phyloP scores from a whole-genome alignment of 2,329 filamentous ascomycete genomes.

The Ophiostoma piceae region DNA sequence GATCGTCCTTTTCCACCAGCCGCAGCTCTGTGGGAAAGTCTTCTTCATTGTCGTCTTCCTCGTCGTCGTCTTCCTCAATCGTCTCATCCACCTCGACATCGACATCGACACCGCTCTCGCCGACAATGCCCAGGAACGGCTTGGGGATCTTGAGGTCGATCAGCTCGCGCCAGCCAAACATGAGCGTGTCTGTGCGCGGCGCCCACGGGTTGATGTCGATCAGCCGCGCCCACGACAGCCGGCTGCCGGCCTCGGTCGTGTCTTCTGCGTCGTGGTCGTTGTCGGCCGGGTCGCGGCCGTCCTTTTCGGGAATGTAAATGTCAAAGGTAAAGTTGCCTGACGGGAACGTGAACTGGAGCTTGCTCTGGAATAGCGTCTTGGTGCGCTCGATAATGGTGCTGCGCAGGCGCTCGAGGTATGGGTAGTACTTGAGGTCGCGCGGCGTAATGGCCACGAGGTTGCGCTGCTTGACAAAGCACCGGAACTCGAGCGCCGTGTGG shows the following conservation, averaged over 20 bases:
- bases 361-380: conserved; percentile 68
- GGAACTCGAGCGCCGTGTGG: conserved; percentile 88
- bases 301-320: conserved; percentile 73
- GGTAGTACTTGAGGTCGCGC: conserved; percentile 84
- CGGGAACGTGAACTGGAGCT: conserved; percentile 70
- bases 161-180: conserved; percentile 88
- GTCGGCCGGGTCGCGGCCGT: conserved; percentile 29
- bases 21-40: conserved; percentile 72
- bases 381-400: conserved; percentile 64
- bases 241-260: conserved; percentile 40
- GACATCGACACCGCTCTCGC: conserved; percentile 30
- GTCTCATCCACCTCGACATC: conserved; percentile 34
- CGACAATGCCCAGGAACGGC: conserved; percentile 48
- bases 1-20: conserved; percentile 76
- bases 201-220: conserved; percentile 97
- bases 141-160: conserved; percentile 62
- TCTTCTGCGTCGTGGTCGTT: conserved; percentile 39
- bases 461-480: conserved; percentile 85
- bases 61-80: conserved; percentile 32
- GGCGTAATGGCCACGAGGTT: conserved; percentile 79
- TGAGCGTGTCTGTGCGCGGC: conserved; percentile 74
- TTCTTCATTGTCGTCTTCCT: conserved; percentile 44
- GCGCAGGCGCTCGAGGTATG: conserved; percentile 65
- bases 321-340: conserved; percentile 85
- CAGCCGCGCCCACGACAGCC: conserved; percentile 71